phyloP scores from a whole-genome alignment of 805 yeast genomes.

The Zygoascus tannicola region DNA sequence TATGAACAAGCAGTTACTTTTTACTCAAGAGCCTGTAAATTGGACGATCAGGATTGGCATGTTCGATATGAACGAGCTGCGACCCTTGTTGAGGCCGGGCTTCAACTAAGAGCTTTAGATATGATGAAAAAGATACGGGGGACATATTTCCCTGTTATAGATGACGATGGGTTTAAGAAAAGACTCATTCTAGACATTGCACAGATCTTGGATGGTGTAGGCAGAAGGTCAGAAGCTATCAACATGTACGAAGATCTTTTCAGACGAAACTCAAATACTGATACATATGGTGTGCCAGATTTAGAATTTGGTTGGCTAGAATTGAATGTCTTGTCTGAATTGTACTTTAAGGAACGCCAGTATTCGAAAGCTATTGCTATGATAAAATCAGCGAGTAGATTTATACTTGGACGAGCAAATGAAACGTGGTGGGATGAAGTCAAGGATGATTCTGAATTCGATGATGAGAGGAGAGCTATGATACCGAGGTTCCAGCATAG shows the following conservation, averaged over 20 bases:
- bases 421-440: constrained; percentile 60
- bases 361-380: constrained; percentile 55
- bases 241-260: constrained; percentile 55
- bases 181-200: constrained; percentile 12
- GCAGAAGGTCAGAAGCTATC: constrained; percentile 64
- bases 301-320: constrained; percentile 75
- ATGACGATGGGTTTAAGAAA: constrained; percentile 6
- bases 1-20: constrained; percentile 47
- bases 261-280: constrained; percentile 43
- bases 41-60: constrained; percentile 68
- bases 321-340: constrained; percentile 71
- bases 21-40: constrained; percentile 77
- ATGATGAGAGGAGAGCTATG: constrained; percentile 42
- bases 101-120: constrained; percentile 21
- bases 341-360: constrained; percentile 60
- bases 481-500: constrained; percentile 8
- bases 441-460: constrained; percentile 74
- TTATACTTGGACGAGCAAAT: constrained; percentile 63
- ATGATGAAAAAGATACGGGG: constrained; percentile 18
- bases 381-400: constrained; percentile 65
- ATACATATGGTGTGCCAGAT: constrained; percentile 2
- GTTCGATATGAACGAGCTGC: constrained; percentile 68
- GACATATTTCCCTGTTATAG: constrained; percentile 3
- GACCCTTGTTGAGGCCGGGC: constrained; percentile 23
- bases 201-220: constrained; percentile 36